Conservation (phyloP, 148 eudicot species). For the Amaranthus palmeri region DNA sequence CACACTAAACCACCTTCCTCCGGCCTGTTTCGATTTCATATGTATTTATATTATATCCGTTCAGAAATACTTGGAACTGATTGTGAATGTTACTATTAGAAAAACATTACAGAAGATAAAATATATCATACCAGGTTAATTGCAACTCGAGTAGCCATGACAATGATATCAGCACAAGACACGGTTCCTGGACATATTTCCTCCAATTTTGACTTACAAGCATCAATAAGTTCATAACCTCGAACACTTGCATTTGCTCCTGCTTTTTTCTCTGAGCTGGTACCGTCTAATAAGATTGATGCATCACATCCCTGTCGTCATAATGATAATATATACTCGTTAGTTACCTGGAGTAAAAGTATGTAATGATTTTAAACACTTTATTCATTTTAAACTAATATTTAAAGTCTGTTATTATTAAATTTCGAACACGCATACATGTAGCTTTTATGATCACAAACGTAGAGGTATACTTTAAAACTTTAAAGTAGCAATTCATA, state of each 20-base stretch:
- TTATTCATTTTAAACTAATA: too few relatives aligned
- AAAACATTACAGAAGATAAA: too few relatives aligned
- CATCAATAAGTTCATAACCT: conserved; percentile 20
- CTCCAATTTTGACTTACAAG: conserved; percentile 36
- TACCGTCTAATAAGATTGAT: conserved; percentile 20
- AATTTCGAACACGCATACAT: too few relatives aligned
- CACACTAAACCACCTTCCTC: conserved; percentile 22
- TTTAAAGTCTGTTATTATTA: too few relatives aligned
- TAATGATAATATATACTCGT: too few relatives aligned
- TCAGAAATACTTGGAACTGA: too few relatives aligned
- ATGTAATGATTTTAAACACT: too few relatives aligned
- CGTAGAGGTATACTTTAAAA: too few relatives aligned
- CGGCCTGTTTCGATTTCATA: conserved; percentile 5
- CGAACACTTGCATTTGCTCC: conserved; percentile 17
- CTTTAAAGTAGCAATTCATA: too few relatives aligned
- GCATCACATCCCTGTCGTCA: conserved; percentile 25
- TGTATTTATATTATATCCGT: neutral
- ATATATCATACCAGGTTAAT: conserved; percentile 20
- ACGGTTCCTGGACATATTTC: conserved; percentile 38
- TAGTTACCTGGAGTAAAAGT: too few relatives aligned
- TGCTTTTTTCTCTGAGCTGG: conserved; percentile 16
- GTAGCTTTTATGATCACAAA: too few relatives aligned
- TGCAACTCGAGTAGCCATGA: conserved; percentile 39
- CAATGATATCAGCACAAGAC: conserved; percentile 52
- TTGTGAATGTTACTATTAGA: neutral